These are phyloP conservation scores for Phytophthora colocasiae DNA, from an alignment of 352 stramenopile genomes.

Conservation along the genomic window DNA sequence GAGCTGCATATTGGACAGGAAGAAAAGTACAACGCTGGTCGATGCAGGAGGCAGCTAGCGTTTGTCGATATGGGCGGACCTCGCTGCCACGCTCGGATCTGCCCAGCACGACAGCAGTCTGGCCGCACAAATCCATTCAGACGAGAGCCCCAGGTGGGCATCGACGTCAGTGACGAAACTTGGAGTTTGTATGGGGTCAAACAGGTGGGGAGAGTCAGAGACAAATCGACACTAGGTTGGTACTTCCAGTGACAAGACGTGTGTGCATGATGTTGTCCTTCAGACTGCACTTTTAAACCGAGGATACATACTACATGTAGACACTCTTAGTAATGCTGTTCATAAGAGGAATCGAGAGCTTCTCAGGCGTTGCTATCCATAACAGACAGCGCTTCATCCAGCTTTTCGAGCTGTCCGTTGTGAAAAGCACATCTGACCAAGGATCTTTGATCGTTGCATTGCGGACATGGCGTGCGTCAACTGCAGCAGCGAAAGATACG, in stretches of 20 bases:
- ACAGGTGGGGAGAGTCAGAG: conserved; percentile 17
- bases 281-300: neutral
- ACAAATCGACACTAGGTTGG: neutral
- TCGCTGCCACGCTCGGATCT: conserved; percentile 6
- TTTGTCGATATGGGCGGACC: conserved; percentile 37
- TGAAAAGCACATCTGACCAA: conserved; percentile 8
- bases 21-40: conserved; percentile 17
- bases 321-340: neutral
- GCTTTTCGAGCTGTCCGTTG: conserved; percentile 3
- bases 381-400: too few relatives aligned
- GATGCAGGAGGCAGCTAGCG: conserved; percentile 18
- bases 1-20: conserved; percentile 23
- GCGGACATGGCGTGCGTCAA: conserved; percentile 8
- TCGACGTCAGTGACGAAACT: neutral
- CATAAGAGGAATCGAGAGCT: neutral
- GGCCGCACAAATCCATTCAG: conserved; percentile 31
- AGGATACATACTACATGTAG: neutral
- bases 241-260: neutral
- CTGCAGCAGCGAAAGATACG: conserved; percentile 6
- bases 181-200: conserved; percentile 1
- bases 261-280: neutral
- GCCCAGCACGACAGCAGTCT: conserved; percentile 19
- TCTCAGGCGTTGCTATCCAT: neutral
- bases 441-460: conserved; percentile 12
- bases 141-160: conserved; percentile 6